These are phyloP conservation scores for Penicillium sp. DNA, from an alignment of 2,329 filamentous ascomycete species.

Conservation along the genomic window DNA sequence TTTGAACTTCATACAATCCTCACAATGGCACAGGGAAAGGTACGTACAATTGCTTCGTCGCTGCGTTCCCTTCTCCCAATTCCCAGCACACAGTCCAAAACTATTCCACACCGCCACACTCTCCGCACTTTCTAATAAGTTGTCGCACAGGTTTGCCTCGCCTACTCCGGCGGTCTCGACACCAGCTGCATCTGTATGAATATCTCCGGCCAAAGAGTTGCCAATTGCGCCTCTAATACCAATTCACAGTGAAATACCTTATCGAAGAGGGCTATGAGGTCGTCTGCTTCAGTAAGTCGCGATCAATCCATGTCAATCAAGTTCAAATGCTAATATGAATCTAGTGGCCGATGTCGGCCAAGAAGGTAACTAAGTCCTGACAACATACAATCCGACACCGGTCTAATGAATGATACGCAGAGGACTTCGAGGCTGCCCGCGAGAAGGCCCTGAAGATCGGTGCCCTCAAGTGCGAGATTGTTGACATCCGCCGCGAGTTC, in stretches of 20 bases:
- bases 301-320: not conserved
- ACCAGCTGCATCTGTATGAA: constrained; percentile 54
- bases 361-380: constrained; percentile 44
- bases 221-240: constrained; percentile 20
- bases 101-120: constrained; percentile 17
- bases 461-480: constrained; percentile 60
- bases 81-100: not conserved
- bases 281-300: constrained; percentile 54
- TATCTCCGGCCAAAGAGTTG: constrained; percentile 22
- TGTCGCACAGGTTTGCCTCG: constrained; percentile 33
- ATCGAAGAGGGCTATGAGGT: constrained; percentile 56
- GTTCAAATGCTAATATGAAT: constrained; percentile 13
- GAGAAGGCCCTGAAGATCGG: constrained; percentile 68
- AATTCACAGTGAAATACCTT: constrained; percentile 40
- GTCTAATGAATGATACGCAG: constrained; percentile 33
- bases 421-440: constrained; percentile 70
- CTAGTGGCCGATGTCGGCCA: constrained; percentile 68
- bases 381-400: constrained; percentile 4
- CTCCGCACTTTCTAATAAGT: constrained; percentile 16
- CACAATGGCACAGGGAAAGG: constrained; percentile 30
- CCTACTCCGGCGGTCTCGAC: constrained; percentile 53
- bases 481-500: constrained; percentile 68
- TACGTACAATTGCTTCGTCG: constrained; percentile 1
- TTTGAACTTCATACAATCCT: constrained; percentile 12
- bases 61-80: not conserved